These are phyloP conservation scores for Aspergillus saccharolyticus DNA, from an alignment of 495 filamentous ascomycete genomes.

Conservation along the genomic window DNA sequence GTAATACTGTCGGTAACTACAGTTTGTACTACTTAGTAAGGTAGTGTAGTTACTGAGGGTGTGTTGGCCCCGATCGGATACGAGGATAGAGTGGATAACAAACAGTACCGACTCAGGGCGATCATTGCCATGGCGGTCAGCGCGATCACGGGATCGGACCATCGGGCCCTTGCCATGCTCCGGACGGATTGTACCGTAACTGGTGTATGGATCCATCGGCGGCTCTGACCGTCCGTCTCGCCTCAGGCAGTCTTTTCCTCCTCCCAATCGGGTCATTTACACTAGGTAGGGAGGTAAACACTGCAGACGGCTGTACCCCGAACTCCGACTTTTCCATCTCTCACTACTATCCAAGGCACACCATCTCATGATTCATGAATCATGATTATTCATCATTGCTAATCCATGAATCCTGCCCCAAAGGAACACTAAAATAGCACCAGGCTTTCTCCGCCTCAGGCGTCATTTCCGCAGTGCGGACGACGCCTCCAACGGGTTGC, in stretches of 20 bases:
- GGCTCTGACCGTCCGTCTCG: not conserved
- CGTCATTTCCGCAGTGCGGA: not conserved
- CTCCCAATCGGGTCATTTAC: not conserved
- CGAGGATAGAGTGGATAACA: constrained; percentile 6
- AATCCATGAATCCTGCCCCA: constrained; percentile 1
- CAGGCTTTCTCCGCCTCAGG: not conserved
- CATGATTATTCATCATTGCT: too few species aligned
- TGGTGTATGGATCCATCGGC: not conserved
- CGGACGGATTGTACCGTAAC: not conserved
- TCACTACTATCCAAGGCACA: not conserved
- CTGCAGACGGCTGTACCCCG: not conserved
- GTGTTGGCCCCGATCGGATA: too few species aligned
- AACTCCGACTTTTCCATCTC: not conserved
- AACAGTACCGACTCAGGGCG: constrained; percentile 22
- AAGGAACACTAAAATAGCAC: constrained; percentile 8
- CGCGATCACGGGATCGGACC: constrained; percentile 7
- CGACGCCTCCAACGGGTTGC: not conserved
- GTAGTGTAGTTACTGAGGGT: too few species aligned
- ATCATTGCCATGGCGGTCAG: constrained; percentile 21
- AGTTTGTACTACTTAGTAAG: too few species aligned
- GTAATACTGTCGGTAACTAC: too few species aligned
- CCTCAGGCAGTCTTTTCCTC: too few species aligned
- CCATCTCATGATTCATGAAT: not conserved
- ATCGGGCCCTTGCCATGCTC: constrained; percentile 6
- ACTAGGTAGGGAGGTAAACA: too few species aligned